Evolutionary conservation across 2,329 filamentous ascomycete species (phyloP).

Genomic region (Madurella fahalii): DNA sequence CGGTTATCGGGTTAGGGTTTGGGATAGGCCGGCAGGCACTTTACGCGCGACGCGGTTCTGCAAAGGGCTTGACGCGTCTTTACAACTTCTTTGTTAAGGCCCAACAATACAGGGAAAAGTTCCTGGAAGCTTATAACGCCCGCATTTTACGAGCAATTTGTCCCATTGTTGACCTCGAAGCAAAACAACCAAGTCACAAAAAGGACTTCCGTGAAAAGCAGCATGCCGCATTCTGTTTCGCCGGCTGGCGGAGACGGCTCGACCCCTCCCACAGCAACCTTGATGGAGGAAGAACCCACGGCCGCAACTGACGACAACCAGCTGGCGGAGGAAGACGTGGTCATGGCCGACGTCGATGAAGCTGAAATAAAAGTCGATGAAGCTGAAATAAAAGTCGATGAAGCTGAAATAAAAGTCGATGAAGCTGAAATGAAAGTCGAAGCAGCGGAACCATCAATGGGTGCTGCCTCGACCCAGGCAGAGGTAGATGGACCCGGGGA

Average conservation of each 20-base stretch:
- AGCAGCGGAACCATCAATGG: background rate
- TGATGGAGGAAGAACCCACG: slow-evolving; percentile 12
- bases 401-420: background rate
- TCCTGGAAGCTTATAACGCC: no score
- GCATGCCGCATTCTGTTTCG: slow-evolving; percentile 14
- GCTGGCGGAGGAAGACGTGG: slow-evolving; percentile 11
- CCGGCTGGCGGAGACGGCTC: background rate
- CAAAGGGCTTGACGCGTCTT: slow-evolving; percentile 11
- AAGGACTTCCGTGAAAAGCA: background rate
- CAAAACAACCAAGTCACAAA: no score
- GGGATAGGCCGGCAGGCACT: background rate
- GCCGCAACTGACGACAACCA: slow-evolving; percentile 1
- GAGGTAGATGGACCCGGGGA: background rate
- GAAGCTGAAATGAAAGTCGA: background rate
- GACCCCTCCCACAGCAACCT: background rate
- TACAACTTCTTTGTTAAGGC: no score
- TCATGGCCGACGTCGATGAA: slow-evolving; percentile 19
- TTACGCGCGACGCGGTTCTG: slow-evolving; percentile 16
- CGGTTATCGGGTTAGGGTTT: background rate
- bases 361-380: background rate
- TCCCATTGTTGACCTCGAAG: no score
- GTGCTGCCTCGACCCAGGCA: background rate
- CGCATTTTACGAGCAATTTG: no score
- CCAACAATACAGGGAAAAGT: no score
- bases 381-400: background rate